Evolutionary conservation across 257 asterid genomes (phyloP), one percentile per base, ranked within the genome.

Genomic region (Ilex asprella): DNA sequence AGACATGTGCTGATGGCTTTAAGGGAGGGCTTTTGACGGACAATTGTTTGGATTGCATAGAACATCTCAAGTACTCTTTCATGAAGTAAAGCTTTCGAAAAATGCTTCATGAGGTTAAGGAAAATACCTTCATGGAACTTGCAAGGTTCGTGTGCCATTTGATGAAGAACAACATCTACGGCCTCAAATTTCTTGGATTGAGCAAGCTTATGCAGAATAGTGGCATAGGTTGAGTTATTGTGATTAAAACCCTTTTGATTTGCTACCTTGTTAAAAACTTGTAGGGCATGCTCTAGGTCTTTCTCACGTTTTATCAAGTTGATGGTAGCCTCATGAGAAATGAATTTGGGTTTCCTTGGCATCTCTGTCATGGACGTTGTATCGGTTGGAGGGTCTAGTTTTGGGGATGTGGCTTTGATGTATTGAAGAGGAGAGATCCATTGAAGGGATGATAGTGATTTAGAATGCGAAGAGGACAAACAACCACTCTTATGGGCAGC

Each of bases 1-100:
- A 92, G 95, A 63, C 97, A 92, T 4, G 97, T 85, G 65, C 97
- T 92, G 64, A 89, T 64, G 64, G 99, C 99, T 70, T 79, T 85
- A 39, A 82, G 78, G 11, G 99, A 89, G 10, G 99, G 99, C 71
- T 85, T 84, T 47, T 78, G 78, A 57, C 97, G 91, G 29, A 68
- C 91, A 12, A 82, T 75, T 0, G 87, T 85, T 39, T 65, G 58
- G 56, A 92, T 86, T 11, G 76, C 66, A 64, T 75, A 1, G 62
- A 92, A 92, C 97, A 85, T 83, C n/a, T 83, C 95, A 30, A 89
- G 64, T 47, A 92, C 86, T 76, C 74, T 85, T 55, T 86, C 91
- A 9, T 84, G 89, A 81, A 81, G 71, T 60, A 78, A 77, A 7
- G 80, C 79, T 72, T 67, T 89, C 0, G 97, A 79, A 77, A 80